Percentiles rank a stretch among this genome's conserved stretches.
Evolutionary conservation across 768 basidiomycete genomes (phyloP).

Genomic region (Asterophora parasitica): DNA sequence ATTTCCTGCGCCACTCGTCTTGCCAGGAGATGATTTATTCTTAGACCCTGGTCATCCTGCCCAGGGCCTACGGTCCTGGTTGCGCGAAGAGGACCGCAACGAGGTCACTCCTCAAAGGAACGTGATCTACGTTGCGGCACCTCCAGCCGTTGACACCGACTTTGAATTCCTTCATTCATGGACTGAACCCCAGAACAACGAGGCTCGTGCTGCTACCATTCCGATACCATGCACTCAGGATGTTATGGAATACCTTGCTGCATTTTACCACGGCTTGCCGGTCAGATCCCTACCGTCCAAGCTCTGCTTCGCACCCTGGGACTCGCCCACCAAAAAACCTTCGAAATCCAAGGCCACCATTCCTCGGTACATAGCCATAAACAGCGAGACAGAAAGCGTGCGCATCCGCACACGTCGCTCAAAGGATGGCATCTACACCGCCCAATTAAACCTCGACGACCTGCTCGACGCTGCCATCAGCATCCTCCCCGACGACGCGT

Average conservation of each 20-base stretch:
- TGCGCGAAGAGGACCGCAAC: constrained; percentile 26
- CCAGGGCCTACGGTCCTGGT: constrained; percentile 29
- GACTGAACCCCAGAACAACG: constrained; percentile 12
- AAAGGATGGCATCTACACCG: constrained; percentile 20
- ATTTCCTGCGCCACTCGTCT: constrained; percentile 29
- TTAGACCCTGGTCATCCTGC: constrained; percentile 30
- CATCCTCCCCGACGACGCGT: constrained; percentile 29
- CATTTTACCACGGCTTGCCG: constrained; percentile 29
- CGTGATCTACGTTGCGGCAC: constrained; percentile 27
- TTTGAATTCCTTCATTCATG: constrained; percentile 22
- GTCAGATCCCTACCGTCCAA: constrained; percentile 20
- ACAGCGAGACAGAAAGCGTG: constrained; percentile 25
- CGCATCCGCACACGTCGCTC: constrained; percentile 29
- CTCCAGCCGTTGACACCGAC: constrained; percentile 22
- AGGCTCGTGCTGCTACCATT: background rate
- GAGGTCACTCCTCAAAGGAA: constrained; percentile 22
- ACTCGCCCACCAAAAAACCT: constrained; percentile 7
- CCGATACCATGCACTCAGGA: constrained; percentile 18
- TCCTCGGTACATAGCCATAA: constrained; percentile 26
- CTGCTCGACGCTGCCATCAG: constrained; percentile 31
- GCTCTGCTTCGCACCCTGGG: constrained; percentile 25
- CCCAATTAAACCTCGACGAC: constrained; percentile 33
- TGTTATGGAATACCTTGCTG: constrained; percentile 26
- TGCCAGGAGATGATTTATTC: constrained; percentile 30
- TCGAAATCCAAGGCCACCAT: constrained; percentile 10